Base-by-base conservation (phyloP, 1,284 basidiomycete genomes). In the Xerocomus amazonicus region DNA sequence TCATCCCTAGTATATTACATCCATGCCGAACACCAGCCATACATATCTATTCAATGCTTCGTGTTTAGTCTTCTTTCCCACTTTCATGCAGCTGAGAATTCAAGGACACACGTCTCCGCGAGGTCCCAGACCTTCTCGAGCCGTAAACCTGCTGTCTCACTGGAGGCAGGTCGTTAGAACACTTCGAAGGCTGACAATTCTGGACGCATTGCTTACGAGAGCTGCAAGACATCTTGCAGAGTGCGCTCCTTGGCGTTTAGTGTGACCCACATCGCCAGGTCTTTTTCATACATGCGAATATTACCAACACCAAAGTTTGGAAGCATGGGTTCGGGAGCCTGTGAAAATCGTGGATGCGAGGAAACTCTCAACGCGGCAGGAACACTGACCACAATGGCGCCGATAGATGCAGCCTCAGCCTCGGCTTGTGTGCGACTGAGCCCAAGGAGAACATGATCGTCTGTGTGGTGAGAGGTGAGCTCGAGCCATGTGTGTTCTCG, bases 301-400 rank as follows among this genome's bases (percentile, higher is more conserved):
- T 52, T 58, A 14, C 69, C 69, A 3, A 60, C 63, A 33, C 70
- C 68, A 42, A 63, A 70, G 56, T 70, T 70, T 7, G 70, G 60
- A 26, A 70, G 54, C 28, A 70, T 51, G 4, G 68, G 68, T 45
- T 66, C 60, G 23, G 70, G 68, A 0, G 69, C 69, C 67, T 68
- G 51, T 23, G 35, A 42, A 47, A 31, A 12, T 8, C 3, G 17
- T 4, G 17, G 16, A 5, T 13, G 6, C 14, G 14, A 29, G 6
- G 13, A 12, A 42, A 37, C 17, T 0, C 9, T 51, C 43, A 41
- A 37, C 33, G 9, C 2, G 1, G 17, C 12, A n/a, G 27, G n/a
- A 32, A 23, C 12, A 51, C 59, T 0, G 14, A 67, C 65, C 43
- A 53, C 33, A 12, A 37, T 38, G 26, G 47, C 45, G 6, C 56